Evolutionary conservation across 176 grass and related monocot species (phyloP).

Genomic region (Thalia dealbata): DNA sequence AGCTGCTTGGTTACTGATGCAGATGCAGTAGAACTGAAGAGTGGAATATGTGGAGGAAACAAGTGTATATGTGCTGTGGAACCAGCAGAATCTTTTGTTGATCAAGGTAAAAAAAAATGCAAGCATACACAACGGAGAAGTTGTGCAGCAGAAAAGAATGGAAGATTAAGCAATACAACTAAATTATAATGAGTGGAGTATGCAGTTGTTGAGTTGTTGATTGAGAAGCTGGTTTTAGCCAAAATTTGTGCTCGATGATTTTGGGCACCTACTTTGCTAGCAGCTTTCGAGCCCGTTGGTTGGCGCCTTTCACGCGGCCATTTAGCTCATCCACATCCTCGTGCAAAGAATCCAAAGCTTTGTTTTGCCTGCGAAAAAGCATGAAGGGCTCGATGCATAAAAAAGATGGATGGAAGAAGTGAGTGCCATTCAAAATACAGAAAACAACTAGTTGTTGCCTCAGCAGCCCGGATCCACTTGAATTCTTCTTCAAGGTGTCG

Average conservation of each 20-base stretch:
- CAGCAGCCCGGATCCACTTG: not conserved
- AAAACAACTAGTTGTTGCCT: not conserved
- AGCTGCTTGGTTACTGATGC: no score
- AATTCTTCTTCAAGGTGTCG: not conserved
- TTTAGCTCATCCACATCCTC: slow-evolving; percentile 66
- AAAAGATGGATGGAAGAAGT: not conserved
- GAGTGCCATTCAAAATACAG: not conserved
- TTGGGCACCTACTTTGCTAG: slow-evolving; percentile 17
- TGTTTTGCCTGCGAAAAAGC: slow-evolving; percentile 45
- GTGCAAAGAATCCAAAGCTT: slow-evolving; percentile 37
- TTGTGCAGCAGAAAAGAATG: not conserved
- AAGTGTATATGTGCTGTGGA: no score
- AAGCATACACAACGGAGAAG: no score
- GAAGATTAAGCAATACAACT: not conserved
- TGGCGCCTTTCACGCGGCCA: slow-evolving; percentile 46
- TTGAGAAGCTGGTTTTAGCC: not conserved
- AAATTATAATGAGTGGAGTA: no score
- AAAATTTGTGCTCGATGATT: not conserved
- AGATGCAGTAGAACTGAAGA: no score
- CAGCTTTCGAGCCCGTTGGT: slow-evolving; percentile 41
- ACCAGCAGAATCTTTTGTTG: no score
- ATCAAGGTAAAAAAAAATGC: no score
- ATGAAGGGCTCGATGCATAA: not conserved
- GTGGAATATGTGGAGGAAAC: no score
- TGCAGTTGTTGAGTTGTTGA: not conserved